Conservation (phyloP, 176 grass and related monocot species). For the Aegilops tauschii region DNA sequence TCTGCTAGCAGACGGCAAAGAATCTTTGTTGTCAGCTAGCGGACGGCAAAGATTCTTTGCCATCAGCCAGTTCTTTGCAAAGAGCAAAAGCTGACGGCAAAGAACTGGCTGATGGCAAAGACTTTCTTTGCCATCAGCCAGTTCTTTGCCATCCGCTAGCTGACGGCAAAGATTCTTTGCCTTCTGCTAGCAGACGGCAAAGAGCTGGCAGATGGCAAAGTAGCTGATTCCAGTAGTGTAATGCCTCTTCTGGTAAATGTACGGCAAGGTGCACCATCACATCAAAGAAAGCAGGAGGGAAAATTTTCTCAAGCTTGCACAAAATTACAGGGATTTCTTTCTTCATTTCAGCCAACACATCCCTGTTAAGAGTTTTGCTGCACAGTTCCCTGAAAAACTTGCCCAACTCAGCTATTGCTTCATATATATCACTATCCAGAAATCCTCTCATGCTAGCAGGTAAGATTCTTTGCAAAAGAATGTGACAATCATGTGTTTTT, state of each 20-base stretch:
- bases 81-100: no score
- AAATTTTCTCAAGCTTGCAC: conserved; percentile 27
- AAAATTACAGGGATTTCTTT: conserved; percentile 13
- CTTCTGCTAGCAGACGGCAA: no score
- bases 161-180: no score
- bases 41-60: no score
- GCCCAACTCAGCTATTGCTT: not conserved
- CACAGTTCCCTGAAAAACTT: not conserved
- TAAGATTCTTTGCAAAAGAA: not conserved
- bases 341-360: conserved; percentile 6
- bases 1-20: no score
- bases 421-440: not conserved
- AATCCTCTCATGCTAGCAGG: not conserved
- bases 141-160: no score
- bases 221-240: not conserved
- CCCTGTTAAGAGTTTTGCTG: not conserved
- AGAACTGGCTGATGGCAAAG: no score
- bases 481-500: not conserved
- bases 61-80: no score
- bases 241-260: not conserved
- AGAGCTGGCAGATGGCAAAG: no score
- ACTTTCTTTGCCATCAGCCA: no score
- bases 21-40: no score
- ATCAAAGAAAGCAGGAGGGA: conserved; percentile 8
- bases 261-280: not conserved